These are phyloP conservation scores for Psilocybe cyanescens DNA, from an alignment of 768 basidiomycete species.

Conservation along the genomic window DNA sequence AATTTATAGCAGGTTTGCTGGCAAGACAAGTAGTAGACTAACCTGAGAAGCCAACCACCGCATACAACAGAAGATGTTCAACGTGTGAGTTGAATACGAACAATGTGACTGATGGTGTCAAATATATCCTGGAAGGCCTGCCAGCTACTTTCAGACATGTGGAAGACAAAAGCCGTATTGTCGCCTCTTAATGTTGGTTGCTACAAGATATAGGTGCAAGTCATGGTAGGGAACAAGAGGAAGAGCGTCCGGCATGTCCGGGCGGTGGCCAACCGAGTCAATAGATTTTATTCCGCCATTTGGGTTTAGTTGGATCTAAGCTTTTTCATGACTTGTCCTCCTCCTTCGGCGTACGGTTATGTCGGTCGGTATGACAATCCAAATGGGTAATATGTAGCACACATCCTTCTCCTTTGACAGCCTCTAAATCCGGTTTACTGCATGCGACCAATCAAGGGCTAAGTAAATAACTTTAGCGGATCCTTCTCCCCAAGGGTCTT, in stretches of 20 bases:
- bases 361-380: constrained; percentile 33
- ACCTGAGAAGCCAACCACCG: constrained; percentile 4
- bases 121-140: constrained; percentile 12
- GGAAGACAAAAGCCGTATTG: constrained; percentile 11
- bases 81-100: constrained; percentile 10
- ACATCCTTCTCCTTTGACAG: constrained; percentile 15
- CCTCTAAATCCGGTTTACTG: constrained; percentile 19
- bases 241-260: neutral
- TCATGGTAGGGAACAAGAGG: neutral
- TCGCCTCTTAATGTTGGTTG: constrained; percentile 12
- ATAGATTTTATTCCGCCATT: neutral
- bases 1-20: neutral
- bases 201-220: neutral
- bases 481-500: constrained; percentile 7
- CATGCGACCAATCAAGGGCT: constrained; percentile 9
- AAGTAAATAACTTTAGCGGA: constrained; percentile 4
- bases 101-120: constrained; percentile 21
- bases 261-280: neutral
- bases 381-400: constrained; percentile 19
- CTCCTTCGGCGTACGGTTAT: constrained; percentile 15
- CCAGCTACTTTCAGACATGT: constrained; percentile 3
- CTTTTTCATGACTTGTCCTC: constrained; percentile 10
- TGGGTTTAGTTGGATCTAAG: neutral
- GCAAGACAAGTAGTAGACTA: neutral
- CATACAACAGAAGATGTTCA: constrained; percentile 2